These are phyloP conservation scores for Letharia lupina DNA, from an alignment of 495 filamentous ascomycete genomes.

Conservation along the genomic window DNA sequence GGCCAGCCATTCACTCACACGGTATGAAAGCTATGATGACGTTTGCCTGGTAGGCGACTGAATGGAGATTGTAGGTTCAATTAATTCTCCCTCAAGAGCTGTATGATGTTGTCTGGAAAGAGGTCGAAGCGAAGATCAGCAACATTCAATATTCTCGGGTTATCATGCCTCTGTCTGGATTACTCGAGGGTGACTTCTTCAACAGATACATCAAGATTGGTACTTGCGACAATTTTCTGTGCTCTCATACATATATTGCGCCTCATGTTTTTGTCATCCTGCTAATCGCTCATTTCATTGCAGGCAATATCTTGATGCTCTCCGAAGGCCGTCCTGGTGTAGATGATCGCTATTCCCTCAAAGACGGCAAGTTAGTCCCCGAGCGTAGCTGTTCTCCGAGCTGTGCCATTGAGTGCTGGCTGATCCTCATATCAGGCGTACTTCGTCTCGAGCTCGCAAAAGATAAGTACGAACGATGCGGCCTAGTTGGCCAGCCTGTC, in stretches of 20 bases:
- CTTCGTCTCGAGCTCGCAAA: constrained; percentile 73
- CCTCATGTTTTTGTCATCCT: not conserved
- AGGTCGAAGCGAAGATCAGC: constrained; percentile 39
- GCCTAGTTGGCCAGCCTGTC: constrained; percentile 67
- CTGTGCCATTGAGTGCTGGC: no score
- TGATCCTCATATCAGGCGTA: constrained; percentile 41
- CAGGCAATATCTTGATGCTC: constrained; percentile 84
- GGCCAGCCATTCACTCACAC: constrained; percentile 68
- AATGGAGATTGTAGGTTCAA: constrained; percentile 50
- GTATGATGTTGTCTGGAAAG: constrained; percentile 47
- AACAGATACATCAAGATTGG: constrained; percentile 79
- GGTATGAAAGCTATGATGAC: constrained; percentile 36
- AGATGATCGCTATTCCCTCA: constrained; percentile 70
- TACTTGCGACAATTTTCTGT: constrained; percentile 30
- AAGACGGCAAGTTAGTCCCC: constrained; percentile 46
- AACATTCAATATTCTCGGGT: constrained; percentile 56
- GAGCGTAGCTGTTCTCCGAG: not conserved
- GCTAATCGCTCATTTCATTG: not conserved
- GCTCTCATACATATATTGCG: no score
- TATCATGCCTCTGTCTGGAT: constrained; percentile 60
- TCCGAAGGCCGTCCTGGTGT: constrained; percentile 75
- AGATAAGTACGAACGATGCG: constrained; percentile 76
- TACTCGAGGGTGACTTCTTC: constrained; percentile 75
- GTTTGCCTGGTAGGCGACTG: not conserved
- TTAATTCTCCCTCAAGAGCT: constrained; percentile 63